Evolutionary conservation across 306 rosid species (phyloP), one percentile per base, ranked within the genome.

Genomic region (Medicago arabica): DNA sequence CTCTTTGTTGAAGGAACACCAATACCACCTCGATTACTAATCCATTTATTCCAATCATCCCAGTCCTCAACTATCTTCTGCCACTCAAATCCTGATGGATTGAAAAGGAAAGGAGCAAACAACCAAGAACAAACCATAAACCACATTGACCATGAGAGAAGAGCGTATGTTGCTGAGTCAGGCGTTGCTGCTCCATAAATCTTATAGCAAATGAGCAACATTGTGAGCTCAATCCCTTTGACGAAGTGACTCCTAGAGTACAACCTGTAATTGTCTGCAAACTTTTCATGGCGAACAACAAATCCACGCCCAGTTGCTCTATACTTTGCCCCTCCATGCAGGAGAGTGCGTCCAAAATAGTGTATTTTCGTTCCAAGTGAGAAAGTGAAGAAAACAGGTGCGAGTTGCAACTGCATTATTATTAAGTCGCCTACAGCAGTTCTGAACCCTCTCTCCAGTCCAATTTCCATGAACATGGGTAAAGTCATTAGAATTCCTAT

Each of bases 241-340:
- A 80, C 88, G 65, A 95, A 95, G 89, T 95, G 99, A 75, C 97
- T 95, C 86, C 97, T 88, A 69, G 99, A 95, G 89, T 92, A 92
- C 97, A 92, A 15, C 83, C 99, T 87, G 75, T 95, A 95, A 75
- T 95, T 95, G 84, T 95, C 99, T 0, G 92, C 97, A 67, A 86
- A 95, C 86, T 85, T 95, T 85, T 92, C 99, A 59, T 95, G 99
- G 62, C 91, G 87, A 50, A 95, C 99, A 9, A 95, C 99, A 82
- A 95, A 95, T 58, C 99, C 99, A 85, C 99, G 99, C 31, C 99
- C 99, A 7, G 99, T 95, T 74, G 97, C 99, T 85, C 99, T 89
- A 75, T 95, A 95, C 75, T 86, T 92, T 63, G 99, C 97, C 59
- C 99, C 99, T 5, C 99, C 97, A 15, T 95, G 99, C 38, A 95